Conservation (phyloP, 2,329 filamentous ascomycete genomes). For the Pseudogymnoascus verrucosus region DNA sequence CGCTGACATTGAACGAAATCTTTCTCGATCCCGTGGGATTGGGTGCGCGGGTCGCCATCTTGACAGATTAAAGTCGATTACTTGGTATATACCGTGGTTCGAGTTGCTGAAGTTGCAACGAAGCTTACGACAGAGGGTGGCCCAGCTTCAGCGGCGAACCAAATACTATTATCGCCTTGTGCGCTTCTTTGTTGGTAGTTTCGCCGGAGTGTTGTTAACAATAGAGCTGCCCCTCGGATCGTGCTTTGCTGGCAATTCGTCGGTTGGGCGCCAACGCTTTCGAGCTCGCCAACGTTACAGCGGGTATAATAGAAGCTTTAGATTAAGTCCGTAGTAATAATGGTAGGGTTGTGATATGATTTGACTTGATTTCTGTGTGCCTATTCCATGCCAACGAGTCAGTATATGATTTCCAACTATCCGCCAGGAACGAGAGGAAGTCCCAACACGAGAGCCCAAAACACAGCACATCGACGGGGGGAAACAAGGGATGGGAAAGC, state of each 20-base stretch:
- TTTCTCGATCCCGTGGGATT: constrained; percentile 61
- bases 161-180: neutral
- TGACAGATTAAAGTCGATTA: constrained; percentile 7
- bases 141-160: neutral
- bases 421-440: neutral
- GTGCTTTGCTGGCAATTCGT: constrained; percentile 5
- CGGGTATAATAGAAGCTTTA: neutral
- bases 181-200: neutral
- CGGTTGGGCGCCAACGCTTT: constrained; percentile 1
- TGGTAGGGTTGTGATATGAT: neutral
- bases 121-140: neutral
- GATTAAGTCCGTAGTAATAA: neutral
- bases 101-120: neutral
- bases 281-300: neutral
- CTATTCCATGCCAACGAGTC: neutral
- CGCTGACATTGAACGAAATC: constrained; percentile 99
- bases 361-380: neutral
- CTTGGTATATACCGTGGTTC: neutral
- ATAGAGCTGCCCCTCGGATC: neutral
- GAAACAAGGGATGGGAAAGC: neutral
- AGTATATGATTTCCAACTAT: neutral
- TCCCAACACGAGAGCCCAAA: neutral
- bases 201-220: neutral
- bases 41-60: constrained; percentile 41
- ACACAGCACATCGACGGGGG: neutral